These are phyloP conservation scores for Aspergillus alliaceus DNA, from an alignment of 2,329 filamentous ascomycete genomes.

Conservation along the genomic window DNA sequence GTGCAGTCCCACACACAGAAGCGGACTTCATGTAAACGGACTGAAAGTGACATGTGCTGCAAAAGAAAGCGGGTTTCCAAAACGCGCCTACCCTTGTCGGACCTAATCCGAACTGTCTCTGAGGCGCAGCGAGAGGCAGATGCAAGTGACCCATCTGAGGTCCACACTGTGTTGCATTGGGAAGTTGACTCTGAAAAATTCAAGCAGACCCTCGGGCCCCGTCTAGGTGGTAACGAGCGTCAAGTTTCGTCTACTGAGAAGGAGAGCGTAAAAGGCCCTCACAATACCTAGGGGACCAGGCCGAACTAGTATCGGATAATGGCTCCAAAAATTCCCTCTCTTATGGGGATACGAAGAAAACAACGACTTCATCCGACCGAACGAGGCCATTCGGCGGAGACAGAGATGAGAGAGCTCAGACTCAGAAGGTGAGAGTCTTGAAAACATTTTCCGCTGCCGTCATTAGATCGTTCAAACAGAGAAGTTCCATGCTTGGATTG, in stretches of 20 bases:
- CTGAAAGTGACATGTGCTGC: background rate
- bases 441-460: too few species aligned
- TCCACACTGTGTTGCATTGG: background rate
- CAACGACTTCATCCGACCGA: background rate
- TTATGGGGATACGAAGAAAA: background rate
- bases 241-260: background rate
- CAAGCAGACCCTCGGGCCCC: background rate
- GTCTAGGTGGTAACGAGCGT: background rate
- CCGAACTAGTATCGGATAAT: background rate
- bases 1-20: background rate
- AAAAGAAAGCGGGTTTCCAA: background rate
- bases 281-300: background rate
- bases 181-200: background rate
- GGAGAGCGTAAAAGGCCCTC: background rate
- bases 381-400: background rate
- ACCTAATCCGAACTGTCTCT: background rate
- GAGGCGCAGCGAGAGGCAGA: background rate
- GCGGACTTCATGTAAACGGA: background rate
- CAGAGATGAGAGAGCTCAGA: too few species aligned
- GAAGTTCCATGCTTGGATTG: too few species aligned
- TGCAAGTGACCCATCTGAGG: background rate
- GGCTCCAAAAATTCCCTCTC: background rate
- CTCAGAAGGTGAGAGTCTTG: too few species aligned
- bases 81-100: background rate
- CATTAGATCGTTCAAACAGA: too few species aligned